These are phyloP conservation scores for Gigaspora rosea DNA, from an alignment of 192 early-diverging fungal genomes.

Conservation along the genomic window DNA sequence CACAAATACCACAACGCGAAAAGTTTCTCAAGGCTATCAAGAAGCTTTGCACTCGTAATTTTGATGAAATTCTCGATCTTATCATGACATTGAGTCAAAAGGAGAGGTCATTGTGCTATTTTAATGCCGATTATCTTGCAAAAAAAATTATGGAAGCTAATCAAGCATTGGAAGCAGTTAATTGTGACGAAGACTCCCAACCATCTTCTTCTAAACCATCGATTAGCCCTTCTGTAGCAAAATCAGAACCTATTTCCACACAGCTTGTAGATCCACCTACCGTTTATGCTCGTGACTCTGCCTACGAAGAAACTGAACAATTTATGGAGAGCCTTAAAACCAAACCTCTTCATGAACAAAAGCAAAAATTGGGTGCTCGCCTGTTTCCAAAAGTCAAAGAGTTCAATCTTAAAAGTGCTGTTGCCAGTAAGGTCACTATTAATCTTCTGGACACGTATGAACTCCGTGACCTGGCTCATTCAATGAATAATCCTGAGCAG, in stretches of 20 bases:
- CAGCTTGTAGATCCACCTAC: neutral
- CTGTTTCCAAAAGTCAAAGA: conserved; percentile 47
- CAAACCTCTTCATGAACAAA: conserved; percentile 37
- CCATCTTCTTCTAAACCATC: neutral
- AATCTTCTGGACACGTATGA: conserved; percentile 43
- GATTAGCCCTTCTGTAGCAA: neutral
- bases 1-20: conserved; percentile 33
- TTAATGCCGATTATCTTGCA: conserved; percentile 46
- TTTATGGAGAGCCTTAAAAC: conserved; percentile 36
- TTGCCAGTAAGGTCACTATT: conserved; percentile 47
- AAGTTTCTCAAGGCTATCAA: conserved; percentile 41
- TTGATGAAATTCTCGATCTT: conserved; percentile 46
- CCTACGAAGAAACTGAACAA: conserved; percentile 30
- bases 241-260: conserved; percentile 11
- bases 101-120: conserved; percentile 48
- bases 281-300: conserved; percentile 6
- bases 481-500: conserved; percentile 40
- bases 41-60: conserved; percentile 27
- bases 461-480: conserved; percentile 40
- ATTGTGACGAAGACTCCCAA: conserved; percentile 7
- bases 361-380: conserved; percentile 45
- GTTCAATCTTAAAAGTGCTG: conserved; percentile 25
- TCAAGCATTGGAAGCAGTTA: conserved; percentile 39
- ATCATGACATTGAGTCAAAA: conserved; percentile 46
- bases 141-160: conserved; percentile 41